Evolutionary conservation across 2,329 filamentous ascomycete species (phyloP), one percentile per base, ranked within the genome.

Genomic region (Dactylellina haptotyla): DNA sequence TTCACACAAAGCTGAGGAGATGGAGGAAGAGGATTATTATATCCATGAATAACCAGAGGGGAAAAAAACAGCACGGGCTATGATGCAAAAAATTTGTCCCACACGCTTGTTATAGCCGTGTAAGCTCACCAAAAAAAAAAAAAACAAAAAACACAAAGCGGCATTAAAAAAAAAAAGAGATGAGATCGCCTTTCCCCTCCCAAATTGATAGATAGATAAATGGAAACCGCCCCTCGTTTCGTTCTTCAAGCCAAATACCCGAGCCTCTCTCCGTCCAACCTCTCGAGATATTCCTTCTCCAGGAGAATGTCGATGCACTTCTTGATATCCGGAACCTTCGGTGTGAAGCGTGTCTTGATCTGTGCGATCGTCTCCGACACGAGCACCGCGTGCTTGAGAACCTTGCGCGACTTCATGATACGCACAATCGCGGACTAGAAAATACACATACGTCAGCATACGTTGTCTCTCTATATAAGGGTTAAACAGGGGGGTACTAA

Each of bases 331-430:
- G 88, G 85, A 28, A 99, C 87, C 83, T 96, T 96, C 41, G 95
- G 95, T 67, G 93, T 89, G 82, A 99, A 99, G 41, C 95, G 91
- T 43, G 88, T 89, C 80, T 91, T 92, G 81, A 99, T 97, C 82
- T 98, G 95, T 79, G 89, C 90, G 81, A 99, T 98, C 23, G 93
- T 96, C 83, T 99, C 95, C 79, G 92, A 90, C 62, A 99, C 93
- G 10, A 99, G 89, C 80, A 95, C 90, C 75, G 90, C 89, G 83
- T 99, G 94, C 87, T 97, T 98, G 92, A 98, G 96, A 84, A 90
- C 92, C 88, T 99, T 98, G 74, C 95, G 90, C 2, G 94, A 96
- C 85, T 99, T 99, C 95, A 99, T 99, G 84, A 99, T 97, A 79
- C 95, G 92, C 66, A 99, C 95, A 81, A 99, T 98, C 23, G 94